Conservation (phyloP, 2,329 filamentous ascomycete genomes). For the Chaetomium globosum region DNA sequence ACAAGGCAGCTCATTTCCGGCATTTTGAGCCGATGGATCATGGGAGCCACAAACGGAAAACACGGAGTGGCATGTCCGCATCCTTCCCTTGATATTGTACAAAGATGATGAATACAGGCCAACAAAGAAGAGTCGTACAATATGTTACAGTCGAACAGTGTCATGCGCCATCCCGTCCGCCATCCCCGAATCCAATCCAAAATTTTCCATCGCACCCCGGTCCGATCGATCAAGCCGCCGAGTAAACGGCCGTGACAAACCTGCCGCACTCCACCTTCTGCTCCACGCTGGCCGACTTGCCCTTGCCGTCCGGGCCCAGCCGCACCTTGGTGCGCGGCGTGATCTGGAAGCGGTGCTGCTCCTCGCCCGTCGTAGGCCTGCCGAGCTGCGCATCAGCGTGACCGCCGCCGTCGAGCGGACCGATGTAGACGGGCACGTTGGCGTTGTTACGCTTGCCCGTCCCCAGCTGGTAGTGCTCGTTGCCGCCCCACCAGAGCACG, state of each 20-base stretch:
- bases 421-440: constrained; percentile 74
- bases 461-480: constrained; percentile 90
- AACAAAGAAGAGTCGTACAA: constrained; percentile 1
- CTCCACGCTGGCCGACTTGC: constrained; percentile 74
- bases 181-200: neutral
- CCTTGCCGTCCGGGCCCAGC: constrained; percentile 60
- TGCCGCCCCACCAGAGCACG: constrained; percentile 90
- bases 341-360: constrained; percentile 76
- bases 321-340: constrained; percentile 73
- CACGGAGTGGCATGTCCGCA: neutral
- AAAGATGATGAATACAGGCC: neutral
- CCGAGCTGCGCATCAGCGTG: constrained; percentile 61
- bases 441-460: constrained; percentile 86
- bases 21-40: neutral
- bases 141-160: constrained; percentile 8
- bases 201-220: neutral
- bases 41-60: neutral
- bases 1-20: constrained; percentile 2
- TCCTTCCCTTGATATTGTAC: constrained; percentile 1
- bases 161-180: constrained; percentile 14
- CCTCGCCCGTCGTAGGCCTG: constrained; percentile 50
- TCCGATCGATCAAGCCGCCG: constrained; percentile 41
- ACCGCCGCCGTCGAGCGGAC: constrained; percentile 65
- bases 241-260: constrained; percentile 81
- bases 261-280: constrained; percentile 87